These are phyloP conservation scores for Colletotrichum sp. DNA, from an alignment of 2,329 filamentous ascomycete species.

Conservation along the genomic window DNA sequence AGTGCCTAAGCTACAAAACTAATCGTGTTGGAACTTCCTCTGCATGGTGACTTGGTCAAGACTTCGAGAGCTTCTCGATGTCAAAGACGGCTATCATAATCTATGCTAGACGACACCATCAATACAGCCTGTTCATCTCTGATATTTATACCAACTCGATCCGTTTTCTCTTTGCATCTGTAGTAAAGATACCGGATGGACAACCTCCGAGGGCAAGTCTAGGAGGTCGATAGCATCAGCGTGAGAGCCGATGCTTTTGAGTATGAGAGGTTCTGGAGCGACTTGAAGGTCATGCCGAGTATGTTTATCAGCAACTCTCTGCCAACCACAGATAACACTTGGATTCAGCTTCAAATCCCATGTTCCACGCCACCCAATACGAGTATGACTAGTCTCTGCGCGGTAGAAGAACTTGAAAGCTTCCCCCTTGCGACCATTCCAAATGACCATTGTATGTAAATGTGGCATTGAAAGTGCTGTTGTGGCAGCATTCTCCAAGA, in stretches of 20 bases:
- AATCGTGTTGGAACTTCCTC: not conserved
- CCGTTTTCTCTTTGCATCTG: not conserved
- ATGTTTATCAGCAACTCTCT: not conserved
- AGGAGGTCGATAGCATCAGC: not conserved
- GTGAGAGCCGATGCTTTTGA: not conserved
- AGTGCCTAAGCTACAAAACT: not conserved
- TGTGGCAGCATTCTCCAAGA: slow-evolving; percentile 28
- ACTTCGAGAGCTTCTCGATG: rapidly evolving
- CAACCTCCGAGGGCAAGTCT: not conserved
- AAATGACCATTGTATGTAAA: slow-evolving; percentile 35
- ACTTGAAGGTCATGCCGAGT: not conserved
- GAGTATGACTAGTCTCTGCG: not conserved
- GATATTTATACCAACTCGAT: not conserved
- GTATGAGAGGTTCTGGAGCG: not conserved
- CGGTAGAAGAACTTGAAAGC: slow-evolving; percentile 38
- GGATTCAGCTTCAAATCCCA: not conserved
- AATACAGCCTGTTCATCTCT: not conserved
- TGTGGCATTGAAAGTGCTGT: slow-evolving; percentile 32
- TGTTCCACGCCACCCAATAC: not conserved
- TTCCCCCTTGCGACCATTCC: slow-evolving; percentile 32
- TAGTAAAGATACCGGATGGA: not conserved
- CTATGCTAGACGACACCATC: not conserved
- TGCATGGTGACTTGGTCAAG: not conserved
- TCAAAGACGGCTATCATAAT: not conserved
- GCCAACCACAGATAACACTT: not conserved